phyloP scores from a whole-genome alignment of 2,329 filamentous ascomycete genomes.

The Cercospora sesami region DNA sequence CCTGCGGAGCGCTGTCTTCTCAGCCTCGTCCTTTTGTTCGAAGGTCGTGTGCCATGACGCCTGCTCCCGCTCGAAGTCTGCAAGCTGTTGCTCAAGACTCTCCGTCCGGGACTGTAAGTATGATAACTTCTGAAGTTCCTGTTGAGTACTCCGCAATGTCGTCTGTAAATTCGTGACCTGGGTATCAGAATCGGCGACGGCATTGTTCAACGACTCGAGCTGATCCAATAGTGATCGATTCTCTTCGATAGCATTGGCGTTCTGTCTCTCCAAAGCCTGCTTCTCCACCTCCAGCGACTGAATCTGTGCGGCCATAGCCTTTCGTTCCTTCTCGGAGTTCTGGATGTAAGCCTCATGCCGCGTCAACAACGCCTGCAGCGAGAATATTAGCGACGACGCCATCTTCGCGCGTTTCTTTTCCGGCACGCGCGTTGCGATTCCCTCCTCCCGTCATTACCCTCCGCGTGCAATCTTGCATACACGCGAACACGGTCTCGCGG shows the following conservation, averaged over 20 bases:
- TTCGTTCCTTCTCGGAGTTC: slow-evolving; percentile 83
- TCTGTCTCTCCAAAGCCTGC: slow-evolving; percentile 66
- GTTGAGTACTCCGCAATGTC: slow-evolving; percentile 73
- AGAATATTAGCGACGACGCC: slow-evolving; percentile 65
- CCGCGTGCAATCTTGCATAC: slow-evolving; percentile 14
- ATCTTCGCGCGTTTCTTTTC: slow-evolving; percentile 29
- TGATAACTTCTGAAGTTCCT: slow-evolving; percentile 73
- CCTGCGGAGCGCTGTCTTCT: slow-evolving; percentile 73
- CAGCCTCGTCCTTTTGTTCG: slow-evolving; percentile 68
- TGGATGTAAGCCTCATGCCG: slow-evolving; percentile 94
- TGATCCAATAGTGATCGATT: slow-evolving; percentile 80
- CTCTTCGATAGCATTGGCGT: slow-evolving; percentile 76
- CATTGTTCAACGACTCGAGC: slow-evolving; percentile 77
- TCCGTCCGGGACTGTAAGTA: slow-evolving; percentile 71
- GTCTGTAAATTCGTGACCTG: slow-evolving; percentile 76
- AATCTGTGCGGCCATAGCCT: slow-evolving; percentile 70
- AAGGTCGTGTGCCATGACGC: slow-evolving; percentile 68
- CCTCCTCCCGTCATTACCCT: slow-evolving; percentile 7
- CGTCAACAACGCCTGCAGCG: slow-evolving; percentile 79
- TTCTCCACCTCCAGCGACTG: slow-evolving; percentile 74
- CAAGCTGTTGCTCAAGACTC: slow-evolving; percentile 77
- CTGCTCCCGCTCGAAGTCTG: slow-evolving; percentile 79
- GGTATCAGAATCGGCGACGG: slow-evolving; percentile 75
- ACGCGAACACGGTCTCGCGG: neutral
- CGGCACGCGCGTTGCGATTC: slow-evolving; percentile 8